Base-by-base conservation (phyloP, 2,329 filamentous ascomycete genomes). In the Aspergillus clavatus region DNA sequence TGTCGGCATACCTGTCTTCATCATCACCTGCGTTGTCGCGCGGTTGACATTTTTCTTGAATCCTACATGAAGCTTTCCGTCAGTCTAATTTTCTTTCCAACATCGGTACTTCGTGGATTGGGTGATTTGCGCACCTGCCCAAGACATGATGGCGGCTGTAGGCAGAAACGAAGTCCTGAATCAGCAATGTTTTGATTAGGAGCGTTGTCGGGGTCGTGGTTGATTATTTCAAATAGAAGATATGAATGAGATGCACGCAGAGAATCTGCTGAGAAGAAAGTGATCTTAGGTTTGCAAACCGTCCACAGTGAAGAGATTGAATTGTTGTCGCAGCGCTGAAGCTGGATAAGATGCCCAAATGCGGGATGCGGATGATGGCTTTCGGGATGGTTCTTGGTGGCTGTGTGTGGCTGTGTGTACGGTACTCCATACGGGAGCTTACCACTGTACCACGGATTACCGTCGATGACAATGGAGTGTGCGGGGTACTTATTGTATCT, bases 21-120 rank as follows among this genome's bases (percentile, higher is more conserved):
- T 97, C 89, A 98, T 96, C 52, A 97, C 91, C 83, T 96, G 90
- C 74, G 94, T 98, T 72, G 91, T 96, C 62, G 91, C 91, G 75
- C 93, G 89, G 77, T 93, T 91, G 76, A 97, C 90, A 83, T 94
- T 94, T 72, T 95, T 95, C 76, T 93, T 89, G 76, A 89, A 91
- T 55, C 85, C 85, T 86, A 62, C 27, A 51, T 16, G 18, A 14
- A 8, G 12, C n/a, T n/a, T 23, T 21, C 21, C n/a, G 22, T 16
- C 40, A 46, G 43, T 51, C 16, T 48, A 50, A 26, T 31, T 35
- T 10, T n/a, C 8, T 18, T 11, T 6, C 43, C 22, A 18, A 35
- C 18, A 33, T 8, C 27, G 19, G 8, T 16, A 21, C 19, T 38
- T 24, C 21, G 22, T 26, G 29, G 24, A 23, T 24, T 26, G 38